phyloP scores from a whole-genome alignment of 1,139 yeast genomes.

The Geotrichum bryndzae region DNA sequence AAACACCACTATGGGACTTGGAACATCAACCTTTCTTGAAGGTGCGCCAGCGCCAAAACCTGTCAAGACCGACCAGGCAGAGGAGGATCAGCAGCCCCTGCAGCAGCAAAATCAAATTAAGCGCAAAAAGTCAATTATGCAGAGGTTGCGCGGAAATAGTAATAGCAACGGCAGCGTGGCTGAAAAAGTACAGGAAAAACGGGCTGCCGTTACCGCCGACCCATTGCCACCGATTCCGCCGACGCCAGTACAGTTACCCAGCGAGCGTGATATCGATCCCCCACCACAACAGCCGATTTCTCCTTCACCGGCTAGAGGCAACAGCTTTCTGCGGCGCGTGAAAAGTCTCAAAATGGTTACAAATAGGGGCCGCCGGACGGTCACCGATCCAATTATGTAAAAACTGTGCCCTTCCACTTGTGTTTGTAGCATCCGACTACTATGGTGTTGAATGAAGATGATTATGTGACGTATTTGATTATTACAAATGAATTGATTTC shows the following conservation, averaged over 20 bases:
- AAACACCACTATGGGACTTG: conserved; percentile 75
- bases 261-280: background rate
- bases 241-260: background rate
- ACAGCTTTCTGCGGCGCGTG: conserved; percentile 69
- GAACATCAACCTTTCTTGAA: conserved; percentile 84
- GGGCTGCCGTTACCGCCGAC: background rate
- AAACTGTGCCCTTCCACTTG: background rate
- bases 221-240: conserved; percentile 1
- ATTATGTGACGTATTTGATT: background rate
- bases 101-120: conserved; percentile 26
- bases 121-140: conserved; percentile 64
- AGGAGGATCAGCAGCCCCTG: conserved; percentile 28
- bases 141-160: conserved; percentile 45
- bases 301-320: conserved; percentile 1
- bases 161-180: conserved; percentile 12
- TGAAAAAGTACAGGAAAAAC: conserved; percentile 7
- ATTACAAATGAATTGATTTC: background rate
- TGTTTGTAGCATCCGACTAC: background rate
- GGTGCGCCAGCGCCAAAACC: conserved; percentile 87
- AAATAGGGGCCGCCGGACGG: background rate
- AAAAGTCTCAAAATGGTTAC: conserved; percentile 49
- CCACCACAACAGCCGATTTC: conserved; percentile 7
- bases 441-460: background rate
- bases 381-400: background rate
- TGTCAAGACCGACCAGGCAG: conserved; percentile 40